Conservation (phyloP, 495 filamentous ascomycete genomes). For the Daldinia concentrica region DNA sequence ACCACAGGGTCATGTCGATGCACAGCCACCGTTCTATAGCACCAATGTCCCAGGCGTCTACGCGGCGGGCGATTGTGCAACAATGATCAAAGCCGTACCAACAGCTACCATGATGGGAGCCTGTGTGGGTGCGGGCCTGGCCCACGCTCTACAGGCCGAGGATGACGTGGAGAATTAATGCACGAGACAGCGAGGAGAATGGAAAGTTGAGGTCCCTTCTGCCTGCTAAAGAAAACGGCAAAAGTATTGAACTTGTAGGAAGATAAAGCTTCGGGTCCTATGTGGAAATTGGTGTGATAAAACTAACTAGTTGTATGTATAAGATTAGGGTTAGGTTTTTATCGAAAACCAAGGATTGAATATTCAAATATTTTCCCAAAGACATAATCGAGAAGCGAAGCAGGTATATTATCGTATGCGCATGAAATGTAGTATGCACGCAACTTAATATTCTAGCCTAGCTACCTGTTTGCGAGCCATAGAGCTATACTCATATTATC, state of each 20-base stretch:
- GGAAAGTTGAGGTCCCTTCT: neutral
- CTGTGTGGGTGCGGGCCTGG: slow-evolving; percentile 33
- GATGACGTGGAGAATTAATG: slow-evolving; percentile 31
- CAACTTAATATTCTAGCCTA: neutral
- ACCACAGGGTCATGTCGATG: slow-evolving; percentile 39
- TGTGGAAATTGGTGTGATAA: no score
- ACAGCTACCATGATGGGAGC: slow-evolving; percentile 39
- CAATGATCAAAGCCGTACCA: slow-evolving; percentile 34
- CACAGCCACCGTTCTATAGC: slow-evolving; percentile 37
- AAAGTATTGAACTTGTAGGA: no score
- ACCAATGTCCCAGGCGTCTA: slow-evolving; percentile 38
- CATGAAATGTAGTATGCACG: no score
- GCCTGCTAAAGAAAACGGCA: no score
- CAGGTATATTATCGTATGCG: no score
- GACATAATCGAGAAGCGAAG: no score
- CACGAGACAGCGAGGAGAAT: neutral
- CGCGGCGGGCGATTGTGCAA: slow-evolving; percentile 45
- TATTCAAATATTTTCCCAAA: no score
- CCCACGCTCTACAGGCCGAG: slow-evolving; percentile 36
- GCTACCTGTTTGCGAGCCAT: neutral
- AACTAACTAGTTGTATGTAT: no score
- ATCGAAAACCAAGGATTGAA: no score
- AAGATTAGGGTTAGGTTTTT: no score
- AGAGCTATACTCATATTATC: neutral
- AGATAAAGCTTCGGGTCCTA: no score